Percentiles rank a stretch among this genome's conserved stretches.
phyloP scores from a whole-genome alignment of 805 yeast genomes.

The Yamadazyma insecticola region DNA sequence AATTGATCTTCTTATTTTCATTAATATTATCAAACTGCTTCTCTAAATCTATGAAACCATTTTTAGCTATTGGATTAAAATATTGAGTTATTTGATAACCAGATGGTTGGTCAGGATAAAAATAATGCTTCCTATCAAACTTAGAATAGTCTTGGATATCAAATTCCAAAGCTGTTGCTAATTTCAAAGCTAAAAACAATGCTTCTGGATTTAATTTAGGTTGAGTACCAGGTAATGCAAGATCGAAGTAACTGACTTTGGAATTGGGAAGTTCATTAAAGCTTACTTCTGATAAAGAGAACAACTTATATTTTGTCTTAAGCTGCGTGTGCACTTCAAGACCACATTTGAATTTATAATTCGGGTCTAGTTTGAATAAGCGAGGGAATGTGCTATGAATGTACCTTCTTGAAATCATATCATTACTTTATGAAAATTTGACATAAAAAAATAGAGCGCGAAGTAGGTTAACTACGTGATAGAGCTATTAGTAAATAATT shows the following conservation, averaged over 20 bases:
- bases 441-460: too few species aligned
- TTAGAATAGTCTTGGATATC: slow-evolving; percentile 51
- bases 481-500: too few species aligned
- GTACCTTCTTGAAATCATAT: too few species aligned
- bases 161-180: slow-evolving; percentile 68
- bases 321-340: slow-evolving; percentile 92
- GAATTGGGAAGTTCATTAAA: slow-evolving; percentile 60
- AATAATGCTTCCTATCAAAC: slow-evolving; percentile 93
- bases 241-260: slow-evolving; percentile 72
- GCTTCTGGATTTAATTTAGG: slow-evolving; percentile 79
- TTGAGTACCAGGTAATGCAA: slow-evolving; percentile 89
- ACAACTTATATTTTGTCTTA: slow-evolving; percentile 67
- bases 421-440: too few species aligned
- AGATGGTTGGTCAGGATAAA: slow-evolving; percentile 92
- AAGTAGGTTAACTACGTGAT: too few species aligned
- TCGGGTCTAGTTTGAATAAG: slow-evolving; percentile 4
- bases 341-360: slow-evolving; percentile 64
- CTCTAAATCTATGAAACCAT: slow-evolving; percentile 53
- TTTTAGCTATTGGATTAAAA: slow-evolving; percentile 69
- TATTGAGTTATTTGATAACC: slow-evolving; percentile 96
- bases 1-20: slow-evolving; percentile 45
- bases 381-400: too few species aligned
- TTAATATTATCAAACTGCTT: slow-evolving; percentile 51
- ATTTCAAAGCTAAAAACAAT: slow-evolving; percentile 59
- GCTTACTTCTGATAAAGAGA: slow-evolving; percentile 51